Conservation (phyloP, 257 asterid genomes). For the Jacaranda mimosifolia region DNA sequence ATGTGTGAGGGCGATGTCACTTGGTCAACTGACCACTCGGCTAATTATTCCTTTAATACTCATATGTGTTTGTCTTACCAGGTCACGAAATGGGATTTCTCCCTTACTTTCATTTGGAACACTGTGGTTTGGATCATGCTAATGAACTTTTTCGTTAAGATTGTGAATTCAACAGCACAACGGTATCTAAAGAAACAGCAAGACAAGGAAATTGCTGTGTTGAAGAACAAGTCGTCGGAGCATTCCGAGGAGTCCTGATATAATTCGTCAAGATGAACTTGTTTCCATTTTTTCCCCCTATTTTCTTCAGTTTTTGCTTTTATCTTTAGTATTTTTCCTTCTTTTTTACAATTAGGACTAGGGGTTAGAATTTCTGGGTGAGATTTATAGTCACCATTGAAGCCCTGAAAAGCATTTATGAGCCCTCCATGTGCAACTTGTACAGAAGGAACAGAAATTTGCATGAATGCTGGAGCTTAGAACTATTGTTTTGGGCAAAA, state of each 20-base stretch:
- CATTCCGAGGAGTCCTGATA: constrained; percentile 29
- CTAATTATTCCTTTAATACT: too few species aligned
- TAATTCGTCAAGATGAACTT: constrained; percentile 19
- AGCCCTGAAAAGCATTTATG: constrained; percentile 32
- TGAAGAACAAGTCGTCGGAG: constrained; percentile 58
- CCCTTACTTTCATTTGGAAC: constrained; percentile 76
- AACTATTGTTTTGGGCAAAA: constrained; percentile 25
- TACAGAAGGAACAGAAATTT: constrained; percentile 23
- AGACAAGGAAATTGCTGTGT: constrained; percentile 59
- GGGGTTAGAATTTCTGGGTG: constrained; percentile 39
- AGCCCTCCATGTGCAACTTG: constrained; percentile 39
- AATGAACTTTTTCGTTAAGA: constrained; percentile 73
- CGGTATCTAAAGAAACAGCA: constrained; percentile 69
- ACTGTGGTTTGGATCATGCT: constrained; percentile 88
- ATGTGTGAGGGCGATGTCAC: too few species aligned
- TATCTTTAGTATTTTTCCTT: background rate
- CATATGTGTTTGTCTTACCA: constrained; percentile 27
- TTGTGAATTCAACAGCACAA: constrained; percentile 81
- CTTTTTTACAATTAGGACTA: constrained; percentile 30
- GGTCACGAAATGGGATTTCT: constrained; percentile 78
- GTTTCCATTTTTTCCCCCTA: background rate
- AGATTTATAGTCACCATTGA: constrained; percentile 40
- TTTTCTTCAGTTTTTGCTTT: background rate
- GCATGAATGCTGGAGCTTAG: constrained; percentile 7
- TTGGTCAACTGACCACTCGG: too few species aligned